A percentile compares a stretch with the other conserved stretches of the same genome.
These are phyloP conservation scores for Jacaranda copaia DNA, from an alignment of 257 asterid genomes.

Conservation along the genomic window DNA sequence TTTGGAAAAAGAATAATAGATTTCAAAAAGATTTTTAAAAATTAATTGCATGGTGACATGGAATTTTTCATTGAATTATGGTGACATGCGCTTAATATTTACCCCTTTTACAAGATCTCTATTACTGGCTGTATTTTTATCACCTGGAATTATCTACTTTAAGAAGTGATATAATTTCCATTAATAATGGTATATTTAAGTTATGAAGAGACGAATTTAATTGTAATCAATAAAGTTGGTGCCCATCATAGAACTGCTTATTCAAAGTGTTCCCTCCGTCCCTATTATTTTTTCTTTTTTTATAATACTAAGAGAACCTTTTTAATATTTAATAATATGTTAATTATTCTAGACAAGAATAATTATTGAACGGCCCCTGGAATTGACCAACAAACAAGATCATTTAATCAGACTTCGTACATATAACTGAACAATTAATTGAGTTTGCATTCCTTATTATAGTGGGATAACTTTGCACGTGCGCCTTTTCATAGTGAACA, in stretches of 20 bases:
- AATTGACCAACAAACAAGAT: neutral
- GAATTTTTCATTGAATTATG: neutral
- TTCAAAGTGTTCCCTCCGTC: neutral
- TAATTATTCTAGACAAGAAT: slow-evolving; percentile 7
- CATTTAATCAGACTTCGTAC: neutral
- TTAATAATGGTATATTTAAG: neutral
- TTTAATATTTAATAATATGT: neutral
- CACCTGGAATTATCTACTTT: neutral
- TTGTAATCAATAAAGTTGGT: slow-evolving; percentile 15
- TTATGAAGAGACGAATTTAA: neutral
- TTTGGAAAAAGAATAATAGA: neutral
- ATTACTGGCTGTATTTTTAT: neutral
- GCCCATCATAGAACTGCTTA: slow-evolving; percentile 24
- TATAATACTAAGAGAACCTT: too few species aligned
- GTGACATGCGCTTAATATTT: too few species aligned
- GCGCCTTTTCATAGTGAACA: too few species aligned
- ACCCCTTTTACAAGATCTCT: too few species aligned
- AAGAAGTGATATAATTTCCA: neutral
- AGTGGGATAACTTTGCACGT: too few species aligned
- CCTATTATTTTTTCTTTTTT: neutral
- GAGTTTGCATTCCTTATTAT: too few species aligned
- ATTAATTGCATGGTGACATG: neutral
- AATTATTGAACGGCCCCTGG: neutral
- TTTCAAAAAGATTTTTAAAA: too few species aligned
- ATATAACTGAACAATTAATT: neutral